These are phyloP conservation scores for Fusarium redolens DNA, from an alignment of 2,329 filamentous ascomycete species.

Conservation along the genomic window DNA sequence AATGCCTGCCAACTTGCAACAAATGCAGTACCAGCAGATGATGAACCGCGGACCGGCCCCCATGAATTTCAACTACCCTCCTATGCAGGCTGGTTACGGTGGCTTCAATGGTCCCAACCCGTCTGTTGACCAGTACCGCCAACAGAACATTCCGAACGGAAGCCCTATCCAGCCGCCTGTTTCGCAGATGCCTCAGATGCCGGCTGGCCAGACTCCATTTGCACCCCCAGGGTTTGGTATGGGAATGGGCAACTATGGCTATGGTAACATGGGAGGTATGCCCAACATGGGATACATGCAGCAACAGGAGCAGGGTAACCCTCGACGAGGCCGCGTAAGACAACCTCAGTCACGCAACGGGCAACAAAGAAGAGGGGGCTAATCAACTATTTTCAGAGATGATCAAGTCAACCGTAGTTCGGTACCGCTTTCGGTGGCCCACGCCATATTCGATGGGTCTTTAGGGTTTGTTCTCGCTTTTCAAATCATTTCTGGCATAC, in stretches of 20 bases:
- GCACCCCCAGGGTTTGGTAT: constrained; percentile 63
- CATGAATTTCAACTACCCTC: constrained; percentile 67
- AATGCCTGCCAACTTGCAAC: constrained; percentile 62
- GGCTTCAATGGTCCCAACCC: constrained; percentile 62
- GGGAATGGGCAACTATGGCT: constrained; percentile 59
- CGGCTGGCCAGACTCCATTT: constrained; percentile 57
- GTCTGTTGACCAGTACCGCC: constrained; percentile 67
- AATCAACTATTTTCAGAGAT: constrained; percentile 45
- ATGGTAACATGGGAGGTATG: constrained; percentile 58
- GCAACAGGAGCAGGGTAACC: constrained; percentile 67
- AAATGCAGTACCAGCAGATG: constrained; percentile 71
- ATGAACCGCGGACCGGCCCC: constrained; percentile 64
- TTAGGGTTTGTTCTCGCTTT: constrained; percentile 33
- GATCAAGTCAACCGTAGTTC: constrained; percentile 32
- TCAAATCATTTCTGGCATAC: constrained; percentile 35
- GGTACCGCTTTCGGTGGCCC: constrained; percentile 13
- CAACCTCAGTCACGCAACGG: constrained; percentile 22
- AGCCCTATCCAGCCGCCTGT: constrained; percentile 63
- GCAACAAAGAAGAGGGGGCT: constrained; percentile 36
- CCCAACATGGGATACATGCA: constrained; percentile 62
- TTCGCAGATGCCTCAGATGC: constrained; percentile 58
- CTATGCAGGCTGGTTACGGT: constrained; percentile 67
- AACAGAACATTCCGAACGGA: constrained; percentile 62
- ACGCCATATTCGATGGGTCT: constrained; percentile 33
- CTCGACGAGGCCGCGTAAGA: constrained; percentile 69